Evolutionary conservation across 1,284 basidiomycete genomes (phyloP), one percentile per base, ranked within the genome.

Genomic region (Apiotrichum siamense): DNA sequence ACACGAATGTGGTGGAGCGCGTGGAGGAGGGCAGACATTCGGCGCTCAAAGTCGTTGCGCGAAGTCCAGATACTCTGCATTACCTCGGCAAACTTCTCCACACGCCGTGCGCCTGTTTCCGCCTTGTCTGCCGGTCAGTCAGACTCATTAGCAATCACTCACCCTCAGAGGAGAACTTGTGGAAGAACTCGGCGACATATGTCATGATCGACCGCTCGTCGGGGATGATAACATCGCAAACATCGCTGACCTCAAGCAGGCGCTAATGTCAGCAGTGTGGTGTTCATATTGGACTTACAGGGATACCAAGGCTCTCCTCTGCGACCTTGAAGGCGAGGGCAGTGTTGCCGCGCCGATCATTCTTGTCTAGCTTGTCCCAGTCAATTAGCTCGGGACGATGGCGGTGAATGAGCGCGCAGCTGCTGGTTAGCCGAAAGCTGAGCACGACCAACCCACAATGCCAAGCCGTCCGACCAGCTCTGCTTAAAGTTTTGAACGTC

Each of bases 91-190:
- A 97, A 97, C 67, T 94, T 94, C 67, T 92, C 90, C 0, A 98
- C 88, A 15, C 94, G 81, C 41, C 93, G 82, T 2, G 90, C 88
- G 18, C 92, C 91, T 0, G 90, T 96, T 69, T 97, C 91, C 6
- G 88, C 87, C 73, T 97, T 92, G 64, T 97, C 92, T 94, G 57
- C 23, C 17, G 15, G 49, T 51, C 39, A 50, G 47, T 17, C 26
- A 3, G 15, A n/a, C 17, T 12, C 36, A 15, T 6, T 3, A 12
- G 7, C 4, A 3, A 3, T 4, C 7, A 69, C 81, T 57, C 60
- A 90, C 91, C 90, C 85, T 96, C 93, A 1, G 88, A 86, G 0
- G 91, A 94, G 72, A 98, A 98, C 0, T 94, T 94, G 70, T 98
- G 94, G 78, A 98, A 98, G 75, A 82, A 97, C 65, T 91, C 91